Evolutionary conservation across 75 land plant species (phyloP), one percentile per base, ranked within the genome.

Genomic region (Isoetes taiwanensis): DNA sequence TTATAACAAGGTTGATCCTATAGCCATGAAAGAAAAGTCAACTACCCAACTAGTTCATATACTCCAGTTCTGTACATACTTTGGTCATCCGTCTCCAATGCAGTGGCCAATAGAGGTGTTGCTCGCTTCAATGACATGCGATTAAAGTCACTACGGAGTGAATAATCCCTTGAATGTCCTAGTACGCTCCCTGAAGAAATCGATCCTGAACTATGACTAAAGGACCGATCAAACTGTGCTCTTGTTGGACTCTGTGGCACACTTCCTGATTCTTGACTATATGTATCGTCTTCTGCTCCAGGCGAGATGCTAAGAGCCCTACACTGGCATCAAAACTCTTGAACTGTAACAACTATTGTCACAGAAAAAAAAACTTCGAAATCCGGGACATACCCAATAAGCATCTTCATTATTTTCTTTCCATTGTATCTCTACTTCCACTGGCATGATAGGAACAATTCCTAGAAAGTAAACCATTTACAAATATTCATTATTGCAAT

Each of bases 391-490:
- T 65, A 90, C 97, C 97, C 97, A 85, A 24, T 77, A 81, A 58
- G 80, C 75, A 29, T 78, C 85, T 38, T 61, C 79, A 28, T 77
- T 63, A 42, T 80, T 80, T 67, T 93, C 89, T 79, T 81, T 93
- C 89, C 94, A 93, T 57, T 64, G 77, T 32, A 86, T 54, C 56
- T 83, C 85, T 52, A 79, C 64, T 57, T 81, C 85, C 32, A 73
- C 39, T 2, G 60, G 41, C 21, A 40, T 35, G 23, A 59, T 48
- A 1, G 77, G 56, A 50, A 65, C 73, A 59, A 70, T 71, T 21
- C 68, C 77, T 75, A 55, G 35, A 30, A 10, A 9, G 21, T 19
- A 30, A 39, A 31, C 9, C 17, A 39, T 10, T 21, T 2, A 28
- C 20, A 54, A 24, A 11, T 54, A 14, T 27, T 23, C n/a, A n/a